A percentile compares a stretch with the other conserved stretches of the same genome.
Evolutionary conservation across 1,139 yeast species (phyloP).

Genomic region (Debaryomyces coudertii): DNA sequence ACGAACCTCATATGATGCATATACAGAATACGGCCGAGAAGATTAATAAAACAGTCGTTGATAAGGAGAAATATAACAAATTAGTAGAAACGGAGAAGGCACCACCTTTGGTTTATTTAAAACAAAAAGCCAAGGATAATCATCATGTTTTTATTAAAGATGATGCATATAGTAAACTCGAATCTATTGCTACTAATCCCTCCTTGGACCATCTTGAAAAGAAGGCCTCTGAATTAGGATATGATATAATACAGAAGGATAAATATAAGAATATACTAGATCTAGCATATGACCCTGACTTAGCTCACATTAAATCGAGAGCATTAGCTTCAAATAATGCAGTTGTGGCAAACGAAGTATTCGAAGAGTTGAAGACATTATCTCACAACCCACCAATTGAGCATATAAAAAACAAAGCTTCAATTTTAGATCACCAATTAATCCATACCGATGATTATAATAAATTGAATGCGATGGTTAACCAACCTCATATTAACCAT

Average conservation of each 20-base stretch:
- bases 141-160: conserved; percentile 21
- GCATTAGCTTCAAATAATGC: conserved; percentile 20
- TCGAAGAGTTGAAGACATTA: conserved; percentile 19
- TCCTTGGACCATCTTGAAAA: conserved; percentile 15
- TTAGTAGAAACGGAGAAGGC: conserved; percentile 6
- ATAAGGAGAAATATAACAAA: conserved; percentile 2
- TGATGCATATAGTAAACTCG: conserved; percentile 17
- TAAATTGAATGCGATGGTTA: conserved; percentile 16
- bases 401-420: conserved; percentile 20
- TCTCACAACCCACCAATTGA: conserved; percentile 22
- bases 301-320: conserved; percentile 19
- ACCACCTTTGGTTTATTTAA: conserved; percentile 18
- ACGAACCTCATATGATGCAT: conserved; percentile 30
- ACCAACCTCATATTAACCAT: conserved; percentile 26
- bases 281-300: conserved; percentile 20
- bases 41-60: conserved; percentile 12
- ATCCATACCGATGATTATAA: conserved; percentile 15
- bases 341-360: conserved; percentile 18
- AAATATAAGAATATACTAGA: conserved; percentile 18
- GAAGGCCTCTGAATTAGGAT: conserved; percentile 11
- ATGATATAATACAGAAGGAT: conserved; percentile 15
- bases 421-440: conserved; percentile 12
- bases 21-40: conserved; percentile 24
- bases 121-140: conserved; percentile 18
- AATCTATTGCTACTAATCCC: conserved; percentile 13